These are phyloP conservation scores for Stellera chamaejasme DNA, from an alignment of 345 rosid genomes.

Conservation along the genomic window DNA sequence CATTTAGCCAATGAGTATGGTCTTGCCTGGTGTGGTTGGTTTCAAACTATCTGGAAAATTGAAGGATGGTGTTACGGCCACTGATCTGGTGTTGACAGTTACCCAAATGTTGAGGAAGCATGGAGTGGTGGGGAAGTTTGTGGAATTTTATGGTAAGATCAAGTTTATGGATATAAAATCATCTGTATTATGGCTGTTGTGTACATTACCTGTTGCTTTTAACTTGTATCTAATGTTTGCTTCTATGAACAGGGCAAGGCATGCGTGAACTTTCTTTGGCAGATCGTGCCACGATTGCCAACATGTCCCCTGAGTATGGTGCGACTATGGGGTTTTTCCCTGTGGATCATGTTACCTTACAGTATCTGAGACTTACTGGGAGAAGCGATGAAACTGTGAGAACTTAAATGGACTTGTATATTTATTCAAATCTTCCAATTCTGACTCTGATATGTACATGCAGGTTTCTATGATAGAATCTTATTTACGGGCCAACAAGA, in stretches of 20 bases:
- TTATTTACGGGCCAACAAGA: slow-evolving; percentile 74
- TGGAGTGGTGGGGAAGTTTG: slow-evolving; percentile 96
- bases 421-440: background rate
- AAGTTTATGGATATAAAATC: background rate
- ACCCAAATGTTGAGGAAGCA: slow-evolving; percentile 95
- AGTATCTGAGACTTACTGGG: slow-evolving; percentile 81
- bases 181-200: background rate
- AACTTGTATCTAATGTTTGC: slow-evolving; percentile 3
- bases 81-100: slow-evolving; percentile 89
- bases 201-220: background rate
- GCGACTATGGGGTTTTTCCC: slow-evolving; percentile 99
- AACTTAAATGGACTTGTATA: background rate
- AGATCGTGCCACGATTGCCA: slow-evolving; percentile 96
- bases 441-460: slow-evolving; percentile 19
- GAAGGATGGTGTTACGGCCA: slow-evolving; percentile 85
- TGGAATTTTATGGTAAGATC: slow-evolving; percentile 60
- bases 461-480: slow-evolving; percentile 80
- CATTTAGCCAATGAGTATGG: slow-evolving; percentile 98
- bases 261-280: slow-evolving; percentile 86
- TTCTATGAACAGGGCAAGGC: slow-evolving; percentile 54
- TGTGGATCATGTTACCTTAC: slow-evolving; percentile 86
- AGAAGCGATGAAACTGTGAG: slow-evolving; percentile 71
- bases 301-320: slow-evolving; percentile 98
- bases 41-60: slow-evolving; percentile 72
- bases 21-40: slow-evolving; percentile 95